Evolutionary conservation across 768 basidiomycete genomes (phyloP), one percentile per base, ranked within the genome.

Genomic region (Podaxis carcinomalis): DNA sequence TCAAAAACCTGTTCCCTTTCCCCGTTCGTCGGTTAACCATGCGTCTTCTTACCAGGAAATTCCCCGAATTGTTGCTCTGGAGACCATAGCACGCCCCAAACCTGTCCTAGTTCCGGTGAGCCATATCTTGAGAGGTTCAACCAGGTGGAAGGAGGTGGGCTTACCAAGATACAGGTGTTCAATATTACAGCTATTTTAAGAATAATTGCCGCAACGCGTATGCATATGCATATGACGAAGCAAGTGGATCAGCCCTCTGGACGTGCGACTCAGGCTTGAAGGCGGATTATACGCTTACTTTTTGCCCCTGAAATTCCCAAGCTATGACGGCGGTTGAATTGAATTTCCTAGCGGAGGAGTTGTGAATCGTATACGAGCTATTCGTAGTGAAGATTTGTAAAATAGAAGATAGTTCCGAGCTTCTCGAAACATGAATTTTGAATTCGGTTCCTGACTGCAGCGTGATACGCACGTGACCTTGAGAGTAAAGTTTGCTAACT

Each of bases 51-150:
- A 13, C 11, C 47, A 81, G 81, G 63, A 36, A 79, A 86, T 72
- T 82, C 81, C 36, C 68, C 78, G 5, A 83, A 85, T 66, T 86
- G 86, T 69, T 87, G 85, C 73, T 77, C 77, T 23, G 85, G 86
- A 4, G 67, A 66, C 49, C 73, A 78, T 68, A 68, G 71, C 67
- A 82, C 79, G 3, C 67, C 81, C 0, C 68, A 64, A n/a, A 84
- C 82, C 1, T 87, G 85, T 66, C 62, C 62, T n/a, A 60, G 78
- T 2, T 80, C 79, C 1, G 72, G 69, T 63, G 32, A 37, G 47
- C 46, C 4, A 56, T 4, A 28, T 16, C 23, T 49, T 40, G 7
- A 23, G 35, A 25, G 32, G 25, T 39, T 39, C 4, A 32, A 11
- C 36, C 23, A n/a, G 19, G 25, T 83, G 3, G 32, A 63, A 7